Percentiles rank a stretch among this genome's conserved stretches.
Conservation (phyloP, 495 filamentous ascomycete genomes). For the Barbatosphaeria neglecta region DNA sequence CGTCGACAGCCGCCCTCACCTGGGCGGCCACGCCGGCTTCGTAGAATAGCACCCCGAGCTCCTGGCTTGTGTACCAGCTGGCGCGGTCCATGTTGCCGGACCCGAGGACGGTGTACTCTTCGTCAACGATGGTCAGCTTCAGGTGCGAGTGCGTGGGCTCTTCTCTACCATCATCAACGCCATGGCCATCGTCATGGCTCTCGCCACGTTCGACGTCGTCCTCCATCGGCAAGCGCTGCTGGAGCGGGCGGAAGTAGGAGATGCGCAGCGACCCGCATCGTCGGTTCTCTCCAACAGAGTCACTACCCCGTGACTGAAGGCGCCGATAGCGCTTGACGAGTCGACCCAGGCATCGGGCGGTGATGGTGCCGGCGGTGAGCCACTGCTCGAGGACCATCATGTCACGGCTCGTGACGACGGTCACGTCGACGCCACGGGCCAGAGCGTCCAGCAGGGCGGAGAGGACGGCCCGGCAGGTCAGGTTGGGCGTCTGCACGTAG, state of each 20-base stretch:
- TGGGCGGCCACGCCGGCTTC: slow-evolving; percentile 27
- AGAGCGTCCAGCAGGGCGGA: slow-evolving; percentile 40
- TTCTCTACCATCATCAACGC: too few relatives aligned
- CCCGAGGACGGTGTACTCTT: slow-evolving; percentile 47
- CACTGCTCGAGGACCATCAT: slow-evolving; percentile 70
- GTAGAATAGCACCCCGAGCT: slow-evolving; percentile 58
- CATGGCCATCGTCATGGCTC: slow-evolving; percentile 2
- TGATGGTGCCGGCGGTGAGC: slow-evolving; percentile 55
- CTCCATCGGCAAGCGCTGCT: background rate
- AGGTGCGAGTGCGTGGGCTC: slow-evolving; percentile 60
- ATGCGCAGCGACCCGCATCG: slow-evolving; percentile 31
- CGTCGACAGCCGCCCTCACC: slow-evolving; percentile 29
- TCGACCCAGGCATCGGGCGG: slow-evolving; percentile 41
- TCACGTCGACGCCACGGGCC: slow-evolving; percentile 48
- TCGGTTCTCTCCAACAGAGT: slow-evolving; percentile 17
- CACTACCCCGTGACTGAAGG: slow-evolving; percentile 5
- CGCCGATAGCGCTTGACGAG: slow-evolving; percentile 35
- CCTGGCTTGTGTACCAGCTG: slow-evolving; percentile 67
- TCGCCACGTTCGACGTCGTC: background rate
- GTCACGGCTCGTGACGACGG: slow-evolving; percentile 47
- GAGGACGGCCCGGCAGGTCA: slow-evolving; percentile 49
- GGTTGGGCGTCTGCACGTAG: slow-evolving; percentile 60
- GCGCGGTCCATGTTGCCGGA: slow-evolving; percentile 69
- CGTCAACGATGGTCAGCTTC: slow-evolving; percentile 56
- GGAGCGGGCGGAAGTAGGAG: slow-evolving; percentile 31